phyloP scores from a whole-genome alignment of 768 basidiomycete species.

The Auricularia sp. region DNA sequence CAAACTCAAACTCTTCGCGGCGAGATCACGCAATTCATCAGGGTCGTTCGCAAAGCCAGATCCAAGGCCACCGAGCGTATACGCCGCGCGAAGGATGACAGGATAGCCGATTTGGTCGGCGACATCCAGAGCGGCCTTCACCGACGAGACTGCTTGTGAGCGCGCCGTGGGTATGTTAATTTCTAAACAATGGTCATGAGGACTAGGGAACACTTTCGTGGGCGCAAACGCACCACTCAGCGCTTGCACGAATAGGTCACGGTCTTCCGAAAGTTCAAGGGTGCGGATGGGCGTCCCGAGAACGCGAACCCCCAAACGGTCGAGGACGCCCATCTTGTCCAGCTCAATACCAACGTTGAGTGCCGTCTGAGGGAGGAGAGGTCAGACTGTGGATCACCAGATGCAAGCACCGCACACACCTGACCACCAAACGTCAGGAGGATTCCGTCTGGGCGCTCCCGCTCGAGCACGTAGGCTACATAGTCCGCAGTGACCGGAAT shows the following conservation, averaged over 20 bases:
- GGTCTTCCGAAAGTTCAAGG: conserved; percentile 92
- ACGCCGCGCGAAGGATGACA: conserved; percentile 92
- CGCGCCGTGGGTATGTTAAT: conserved; percentile 94
- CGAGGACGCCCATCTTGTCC: conserved; percentile 92
- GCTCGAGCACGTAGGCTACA: conserved; percentile 96
- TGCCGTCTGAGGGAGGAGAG: conserved; percentile 39
- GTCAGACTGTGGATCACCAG: neutral
- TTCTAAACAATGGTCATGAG: conserved; percentile 39
- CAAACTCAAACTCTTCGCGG: conserved; percentile 82
- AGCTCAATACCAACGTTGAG: conserved; percentile 95
- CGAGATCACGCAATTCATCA: conserved; percentile 88
- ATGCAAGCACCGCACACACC: conserved; percentile 2
- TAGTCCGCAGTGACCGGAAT: conserved; percentile 93
- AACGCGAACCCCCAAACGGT: conserved; percentile 85
- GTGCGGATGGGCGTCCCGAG: conserved; percentile 92
- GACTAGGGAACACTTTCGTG: neutral
- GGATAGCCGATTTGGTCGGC: conserved; percentile 92
- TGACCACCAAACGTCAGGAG: conserved; percentile 97
- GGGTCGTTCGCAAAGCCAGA: conserved; percentile 95
- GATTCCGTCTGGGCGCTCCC: conserved; percentile 95
- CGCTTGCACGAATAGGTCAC: conserved; percentile 91
- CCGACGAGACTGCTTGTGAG: conserved; percentile 93
- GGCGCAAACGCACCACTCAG: conserved; percentile 61
- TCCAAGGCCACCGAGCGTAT: conserved; percentile 95
- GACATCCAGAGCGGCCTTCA: conserved; percentile 84